Conservation (phyloP, 2,329 filamentous ascomycete species). For the Penicillium sp. region DNA sequence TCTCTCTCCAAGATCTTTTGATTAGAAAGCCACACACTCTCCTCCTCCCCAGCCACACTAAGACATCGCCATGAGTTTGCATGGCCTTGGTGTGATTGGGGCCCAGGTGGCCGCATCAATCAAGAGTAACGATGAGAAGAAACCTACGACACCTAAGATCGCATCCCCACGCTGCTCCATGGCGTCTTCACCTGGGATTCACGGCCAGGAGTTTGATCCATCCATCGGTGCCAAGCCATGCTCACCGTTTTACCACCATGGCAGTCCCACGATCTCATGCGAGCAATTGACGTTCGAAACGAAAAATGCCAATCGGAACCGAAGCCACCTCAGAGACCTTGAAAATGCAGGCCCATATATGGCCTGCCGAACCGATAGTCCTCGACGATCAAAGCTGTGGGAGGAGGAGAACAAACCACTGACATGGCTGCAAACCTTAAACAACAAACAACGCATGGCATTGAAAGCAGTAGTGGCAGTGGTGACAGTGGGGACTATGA, state of each 20-base stretch:
- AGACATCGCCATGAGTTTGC: conserved; percentile 21
- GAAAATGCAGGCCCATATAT: conserved; percentile 30
- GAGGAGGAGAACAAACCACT: conserved; percentile 34
- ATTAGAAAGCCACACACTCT: not conserved
- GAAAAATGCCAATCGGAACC: conserved; percentile 17
- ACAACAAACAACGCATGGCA: conserved; percentile 36
- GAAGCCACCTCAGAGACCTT: conserved; percentile 30
- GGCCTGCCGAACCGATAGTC: conserved; percentile 18
- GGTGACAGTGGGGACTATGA: conserved; percentile 44
- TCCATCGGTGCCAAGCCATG: conserved; percentile 41
- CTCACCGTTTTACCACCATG: conserved; percentile 48
- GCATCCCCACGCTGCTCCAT: conserved; percentile 15
- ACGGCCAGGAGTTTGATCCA: conserved; percentile 39
- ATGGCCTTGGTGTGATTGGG: conserved; percentile 28
- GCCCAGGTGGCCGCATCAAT: conserved; percentile 26
- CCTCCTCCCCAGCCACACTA: not conserved
- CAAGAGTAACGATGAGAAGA: conserved; percentile 25
- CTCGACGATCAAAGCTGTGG: conserved; percentile 37
- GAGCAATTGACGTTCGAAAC: conserved; percentile 29
- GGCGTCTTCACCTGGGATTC: conserved; percentile 19
- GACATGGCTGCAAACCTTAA: conserved; percentile 37
- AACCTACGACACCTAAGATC: conserved; percentile 9
- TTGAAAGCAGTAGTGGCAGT: conserved; percentile 44
- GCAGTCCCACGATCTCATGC: conserved; percentile 29
- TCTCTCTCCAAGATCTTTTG: conserved; percentile 16